A percentile compares a stretch with the other conserved stretches of the same genome.
Evolutionary conservation across 2,329 filamentous ascomycete genomes (phyloP).

Genomic region (Claviceps sp.): DNA sequence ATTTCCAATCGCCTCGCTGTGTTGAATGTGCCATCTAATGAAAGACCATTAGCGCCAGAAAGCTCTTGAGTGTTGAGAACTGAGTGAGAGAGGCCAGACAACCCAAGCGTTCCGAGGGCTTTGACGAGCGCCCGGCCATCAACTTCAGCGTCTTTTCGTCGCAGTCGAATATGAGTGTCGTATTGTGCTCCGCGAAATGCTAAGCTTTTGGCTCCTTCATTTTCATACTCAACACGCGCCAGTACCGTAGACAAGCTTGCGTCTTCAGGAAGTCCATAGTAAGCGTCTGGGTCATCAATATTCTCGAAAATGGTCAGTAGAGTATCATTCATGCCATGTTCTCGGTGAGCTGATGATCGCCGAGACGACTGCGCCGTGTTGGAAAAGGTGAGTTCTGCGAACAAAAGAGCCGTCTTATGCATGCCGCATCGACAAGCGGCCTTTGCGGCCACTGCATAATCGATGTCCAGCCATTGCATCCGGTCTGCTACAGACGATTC

Average conservation of each 20-base stretch:
- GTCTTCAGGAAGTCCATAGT: slow-evolving; percentile 77
- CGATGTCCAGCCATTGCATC: slow-evolving; percentile 72
- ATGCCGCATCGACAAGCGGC: slow-evolving; percentile 70
- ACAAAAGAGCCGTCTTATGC: slow-evolving; percentile 74
- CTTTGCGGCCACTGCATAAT: slow-evolving; percentile 54
- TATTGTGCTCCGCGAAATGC: slow-evolving; percentile 85
- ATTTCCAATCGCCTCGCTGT: slow-evolving; percentile 74
- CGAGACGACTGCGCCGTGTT: slow-evolving; percentile 45
- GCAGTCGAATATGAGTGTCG: slow-evolving; percentile 64
- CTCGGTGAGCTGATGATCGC: slow-evolving; percentile 47
- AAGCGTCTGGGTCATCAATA: slow-evolving; percentile 90
- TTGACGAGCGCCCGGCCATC: slow-evolving; percentile 61
- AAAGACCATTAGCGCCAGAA: slow-evolving; percentile 40
- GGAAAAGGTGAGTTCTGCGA: slow-evolving; percentile 60
- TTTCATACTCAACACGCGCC: slow-evolving; percentile 76
- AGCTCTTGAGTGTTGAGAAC: slow-evolving; percentile 57
- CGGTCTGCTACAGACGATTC: slow-evolving; percentile 72
- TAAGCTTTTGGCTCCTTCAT: slow-evolving; percentile 72
- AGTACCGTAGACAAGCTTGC: slow-evolving; percentile 67
- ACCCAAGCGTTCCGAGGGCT: slow-evolving; percentile 66
- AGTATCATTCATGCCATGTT: slow-evolving; percentile 49
- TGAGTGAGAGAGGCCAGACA: slow-evolving; percentile 75
- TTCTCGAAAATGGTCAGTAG: slow-evolving; percentile 77
- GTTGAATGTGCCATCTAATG: slow-evolving; percentile 60
- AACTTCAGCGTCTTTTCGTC: slow-evolving; percentile 37